These are phyloP conservation scores for Escallonia rubra DNA, from an alignment of 129 eudicot species.

Conservation along the genomic window DNA sequence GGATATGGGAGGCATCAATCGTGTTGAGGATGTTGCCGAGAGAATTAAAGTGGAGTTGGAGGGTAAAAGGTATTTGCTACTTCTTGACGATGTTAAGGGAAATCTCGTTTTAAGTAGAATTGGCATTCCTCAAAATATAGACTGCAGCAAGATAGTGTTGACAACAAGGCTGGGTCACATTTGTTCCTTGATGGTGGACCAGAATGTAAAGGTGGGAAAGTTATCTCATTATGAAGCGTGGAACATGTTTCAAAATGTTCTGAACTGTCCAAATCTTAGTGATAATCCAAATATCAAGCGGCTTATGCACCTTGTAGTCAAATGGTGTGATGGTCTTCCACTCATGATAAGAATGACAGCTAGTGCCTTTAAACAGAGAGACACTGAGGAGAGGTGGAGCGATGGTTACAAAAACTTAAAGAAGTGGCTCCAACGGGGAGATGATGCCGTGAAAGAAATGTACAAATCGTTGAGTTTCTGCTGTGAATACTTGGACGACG, in stretches of 20 bases:
- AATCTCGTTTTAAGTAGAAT: constrained; percentile 25
- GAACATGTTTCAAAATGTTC: constrained; percentile 23
- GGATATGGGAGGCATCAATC: constrained; percentile 8
- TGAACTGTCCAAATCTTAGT: constrained; percentile 6
- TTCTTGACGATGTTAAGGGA: constrained; percentile 26
- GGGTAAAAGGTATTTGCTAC: constrained; percentile 21
- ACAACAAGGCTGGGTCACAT: constrained; percentile 23
- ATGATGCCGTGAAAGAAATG: constrained; percentile 13
- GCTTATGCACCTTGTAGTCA: constrained; percentile 12
- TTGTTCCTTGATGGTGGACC: constrained; percentile 13
- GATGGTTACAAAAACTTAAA: constrained; percentile 17
- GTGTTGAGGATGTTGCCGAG: constrained; percentile 11
- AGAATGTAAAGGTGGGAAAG: constrained; percentile 15
- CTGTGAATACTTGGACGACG: constrained; percentile 18
- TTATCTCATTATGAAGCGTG: constrained; percentile 21
- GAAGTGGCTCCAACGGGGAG: constrained; percentile 24
- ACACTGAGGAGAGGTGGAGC: constrained; percentile 24
- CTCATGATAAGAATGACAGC: constrained; percentile 32
- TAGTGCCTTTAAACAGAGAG: constrained; percentile 23
- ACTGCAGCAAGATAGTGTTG: constrained; percentile 30
- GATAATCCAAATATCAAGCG: constrained; percentile 17
- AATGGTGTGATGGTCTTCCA: constrained; percentile 26
- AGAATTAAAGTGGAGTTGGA: constrained; percentile 16
- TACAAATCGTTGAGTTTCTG: constrained; percentile 21
- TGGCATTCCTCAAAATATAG: constrained; percentile 17